phyloP scores from a whole-genome alignment of 2,329 filamentous ascomycete species.

The Talaromyces sp. region DNA sequence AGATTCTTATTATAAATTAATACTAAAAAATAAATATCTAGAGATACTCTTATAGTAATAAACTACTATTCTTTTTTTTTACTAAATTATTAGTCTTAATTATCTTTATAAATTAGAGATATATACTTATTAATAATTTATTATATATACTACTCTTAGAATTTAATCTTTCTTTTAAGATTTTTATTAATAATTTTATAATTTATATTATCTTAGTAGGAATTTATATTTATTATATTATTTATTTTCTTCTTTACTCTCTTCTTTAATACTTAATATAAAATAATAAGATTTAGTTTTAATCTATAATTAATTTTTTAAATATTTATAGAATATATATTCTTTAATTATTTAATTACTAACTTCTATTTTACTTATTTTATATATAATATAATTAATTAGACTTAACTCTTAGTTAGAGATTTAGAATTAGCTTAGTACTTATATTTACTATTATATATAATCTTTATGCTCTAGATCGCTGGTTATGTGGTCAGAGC shows the following conservation, averaged over 20 bases:
- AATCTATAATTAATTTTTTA: conserved; percentile 40
- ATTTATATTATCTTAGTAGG: conserved; percentile 40
- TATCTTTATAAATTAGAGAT: conserved; percentile 32
- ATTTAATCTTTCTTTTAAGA: not conserved
- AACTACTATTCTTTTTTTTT: conserved; percentile 29
- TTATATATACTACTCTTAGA: too few species aligned
- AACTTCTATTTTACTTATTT: conserved; percentile 29
- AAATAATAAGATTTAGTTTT: conserved; percentile 39
- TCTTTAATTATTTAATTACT: conserved; percentile 33
- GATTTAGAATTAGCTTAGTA: conserved; percentile 37
- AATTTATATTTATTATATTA: conserved; percentile 36
- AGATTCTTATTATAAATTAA: conserved; percentile 43
- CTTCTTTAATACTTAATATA: conserved; percentile 37
- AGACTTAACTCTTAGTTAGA: conserved; percentile 26
- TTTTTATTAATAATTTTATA: conserved; percentile 7
- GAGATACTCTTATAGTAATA: conserved; percentile 45
- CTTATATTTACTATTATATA: conserved; percentile 33
- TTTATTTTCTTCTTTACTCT: conserved; percentile 34
- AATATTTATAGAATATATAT: conserved; percentile 47
- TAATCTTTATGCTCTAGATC: conserved; percentile 42
- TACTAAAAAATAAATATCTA: conserved; percentile 35
- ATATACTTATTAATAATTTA: not conserved
- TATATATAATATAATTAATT: conserved; percentile 27
- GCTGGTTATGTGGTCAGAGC: conserved; percentile 24
- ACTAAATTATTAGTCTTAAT: conserved; percentile 34